Evolutionary conservation across 2,329 filamentous ascomycete genomes (phyloP).

Genomic region (Claviceps sp.): DNA sequence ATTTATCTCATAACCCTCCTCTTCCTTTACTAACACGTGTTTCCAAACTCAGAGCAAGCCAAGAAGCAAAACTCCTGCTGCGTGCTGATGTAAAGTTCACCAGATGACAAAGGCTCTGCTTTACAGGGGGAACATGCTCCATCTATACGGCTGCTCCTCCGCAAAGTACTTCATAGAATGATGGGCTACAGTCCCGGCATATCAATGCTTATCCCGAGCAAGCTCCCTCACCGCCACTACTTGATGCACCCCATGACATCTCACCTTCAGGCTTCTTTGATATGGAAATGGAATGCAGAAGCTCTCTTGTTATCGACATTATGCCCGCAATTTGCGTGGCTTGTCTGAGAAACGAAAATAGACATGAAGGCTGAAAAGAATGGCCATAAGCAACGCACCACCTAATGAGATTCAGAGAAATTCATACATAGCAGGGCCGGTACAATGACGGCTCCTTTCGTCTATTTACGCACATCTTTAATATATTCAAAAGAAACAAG

Average conservation of each 20-base stretch:
- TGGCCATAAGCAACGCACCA: neutral
- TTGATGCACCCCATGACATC: neutral
- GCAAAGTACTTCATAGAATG: neutral
- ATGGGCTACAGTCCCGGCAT: neutral
- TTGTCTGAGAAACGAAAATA: neutral
- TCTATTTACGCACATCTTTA: neutral
- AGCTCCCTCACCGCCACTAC: neutral
- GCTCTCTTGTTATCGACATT: neutral
- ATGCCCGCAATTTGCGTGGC: neutral
- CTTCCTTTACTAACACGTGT: neutral
- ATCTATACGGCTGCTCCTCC: neutral
- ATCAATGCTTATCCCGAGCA: neutral
- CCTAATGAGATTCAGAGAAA: neutral
- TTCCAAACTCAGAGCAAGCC: slow-evolving; percentile 38
- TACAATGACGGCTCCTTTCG: neutral
- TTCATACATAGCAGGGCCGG: neutral
- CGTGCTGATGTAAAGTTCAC: slow-evolving; percentile 43
- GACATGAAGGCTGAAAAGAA: neutral
- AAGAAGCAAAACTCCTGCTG: slow-evolving; percentile 76
- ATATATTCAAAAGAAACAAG: neutral
- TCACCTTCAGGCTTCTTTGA: neutral
- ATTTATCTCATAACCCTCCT: neutral
- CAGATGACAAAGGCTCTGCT: neutral
- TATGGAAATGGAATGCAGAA: neutral
- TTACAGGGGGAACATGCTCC: neutral